A percentile compares a stretch with the other conserved stretches of the same genome.
phyloP scores from a whole-genome alignment of 1,284 basidiomycete genomes.

The Microbotryum scabiosae region DNA sequence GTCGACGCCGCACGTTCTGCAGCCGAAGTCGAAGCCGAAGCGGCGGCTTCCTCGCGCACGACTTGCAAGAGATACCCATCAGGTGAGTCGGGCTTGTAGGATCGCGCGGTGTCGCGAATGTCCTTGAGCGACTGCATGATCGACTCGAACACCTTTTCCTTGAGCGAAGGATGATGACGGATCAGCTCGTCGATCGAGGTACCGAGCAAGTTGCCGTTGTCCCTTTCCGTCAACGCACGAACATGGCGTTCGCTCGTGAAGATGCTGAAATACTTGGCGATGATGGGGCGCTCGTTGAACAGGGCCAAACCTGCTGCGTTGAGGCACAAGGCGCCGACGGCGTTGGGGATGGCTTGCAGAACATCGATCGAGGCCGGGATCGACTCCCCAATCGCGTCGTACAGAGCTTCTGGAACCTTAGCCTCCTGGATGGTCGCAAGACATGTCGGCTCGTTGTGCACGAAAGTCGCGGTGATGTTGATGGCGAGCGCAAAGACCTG shows the following conservation, averaged over 20 bases:
- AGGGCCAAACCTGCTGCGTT: slow-evolving; percentile 83
- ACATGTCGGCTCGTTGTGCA: slow-evolving; percentile 98
- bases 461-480: slow-evolving; percentile 95
- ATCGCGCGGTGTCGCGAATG: slow-evolving; percentile 66
- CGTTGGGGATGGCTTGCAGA: slow-evolving; percentile 84
- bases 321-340: slow-evolving; percentile 91
- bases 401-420: slow-evolving; percentile 81
- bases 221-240: slow-evolving; percentile 83
- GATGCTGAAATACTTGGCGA: slow-evolving; percentile 73
- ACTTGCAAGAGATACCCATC: slow-evolving; percentile 48
- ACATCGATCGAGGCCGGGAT: slow-evolving; percentile 85
- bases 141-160: slow-evolving; percentile 66
- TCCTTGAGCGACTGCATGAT: slow-evolving; percentile 60
- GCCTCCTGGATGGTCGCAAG: slow-evolving; percentile 86
- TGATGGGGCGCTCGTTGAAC: slow-evolving; percentile 63
- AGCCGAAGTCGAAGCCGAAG: slow-evolving; percentile 7
- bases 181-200: slow-evolving; percentile 89
- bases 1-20: slow-evolving; percentile 32
- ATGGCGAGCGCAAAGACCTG: slow-evolving; percentile 79
- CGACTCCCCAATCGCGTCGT: slow-evolving; percentile 69
- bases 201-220: slow-evolving; percentile 81
- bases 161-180: slow-evolving; percentile 86
- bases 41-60: slow-evolving; percentile 37
- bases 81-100: slow-evolving; percentile 47
- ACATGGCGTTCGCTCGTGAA: slow-evolving; percentile 79